Conservation (phyloP, 2,329 filamentous ascomycete genomes). For the Dactylellina leptospora region DNA sequence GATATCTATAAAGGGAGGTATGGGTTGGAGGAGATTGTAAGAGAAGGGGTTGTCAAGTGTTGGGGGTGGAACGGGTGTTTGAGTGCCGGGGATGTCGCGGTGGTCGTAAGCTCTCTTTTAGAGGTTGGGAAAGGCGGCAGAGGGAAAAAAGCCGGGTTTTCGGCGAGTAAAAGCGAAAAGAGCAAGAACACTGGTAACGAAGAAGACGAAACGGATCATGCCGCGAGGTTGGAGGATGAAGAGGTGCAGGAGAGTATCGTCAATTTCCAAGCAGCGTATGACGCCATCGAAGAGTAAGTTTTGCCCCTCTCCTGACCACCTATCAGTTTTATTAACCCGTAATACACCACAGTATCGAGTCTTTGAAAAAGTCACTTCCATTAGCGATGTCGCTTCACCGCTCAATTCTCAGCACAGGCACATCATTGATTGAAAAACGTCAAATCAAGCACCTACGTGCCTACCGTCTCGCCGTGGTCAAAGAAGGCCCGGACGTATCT, state of each 20-base stretch:
- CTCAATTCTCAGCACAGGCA: conserved; percentile 92
- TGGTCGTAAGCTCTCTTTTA: conserved; percentile 87
- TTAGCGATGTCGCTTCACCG: conserved; percentile 89
- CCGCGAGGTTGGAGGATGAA: conserved; percentile 58
- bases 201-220: conserved; percentile 63
- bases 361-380: conserved; percentile 77
- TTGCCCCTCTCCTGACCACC: background rate
- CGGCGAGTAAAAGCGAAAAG: conserved; percentile 2
- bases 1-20: conserved; percentile 92
- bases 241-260: conserved; percentile 72
- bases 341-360: conserved; percentile 71
- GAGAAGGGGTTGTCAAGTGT: conserved; percentile 88
- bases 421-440: conserved; percentile 87
- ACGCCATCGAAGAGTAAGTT: conserved; percentile 74
- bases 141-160: conserved; percentile 54
- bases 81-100: conserved; percentile 91
- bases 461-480: conserved; percentile 94
- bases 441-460: conserved; percentile 91
- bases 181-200: conserved; percentile 57
- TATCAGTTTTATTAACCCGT: conserved; percentile 58
- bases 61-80: conserved; percentile 98
- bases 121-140: conserved; percentile 77
- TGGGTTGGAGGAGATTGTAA: conserved; percentile 91
- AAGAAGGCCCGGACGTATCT: conserved; percentile 89
- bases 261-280: conserved; percentile 76